These are phyloP conservation scores for Acorus calamus DNA, from an alignment of 106 monocot genomes.

Conservation along the genomic window DNA sequence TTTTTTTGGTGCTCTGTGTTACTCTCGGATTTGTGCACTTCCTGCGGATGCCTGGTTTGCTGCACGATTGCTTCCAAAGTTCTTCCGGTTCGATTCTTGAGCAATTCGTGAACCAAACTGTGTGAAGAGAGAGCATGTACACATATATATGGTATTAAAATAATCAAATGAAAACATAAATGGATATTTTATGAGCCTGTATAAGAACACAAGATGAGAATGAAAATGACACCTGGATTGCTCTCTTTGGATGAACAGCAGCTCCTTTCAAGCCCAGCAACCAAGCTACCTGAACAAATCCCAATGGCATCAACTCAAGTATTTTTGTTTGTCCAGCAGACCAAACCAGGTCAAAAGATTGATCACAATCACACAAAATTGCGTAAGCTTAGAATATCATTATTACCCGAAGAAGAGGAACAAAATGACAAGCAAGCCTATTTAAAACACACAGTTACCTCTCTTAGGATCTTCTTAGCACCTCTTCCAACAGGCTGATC, in stretches of 20 bases:
- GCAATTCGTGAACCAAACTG: conserved; percentile 99
- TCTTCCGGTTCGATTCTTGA: conserved; percentile 74
- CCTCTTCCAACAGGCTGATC: conserved; percentile 74
- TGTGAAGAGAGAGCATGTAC: neutral
- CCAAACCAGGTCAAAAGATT: neutral
- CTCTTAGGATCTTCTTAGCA: conserved; percentile 95
- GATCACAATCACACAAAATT: too few species aligned
- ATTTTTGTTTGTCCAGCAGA: too few species aligned
- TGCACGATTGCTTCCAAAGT: conserved; percentile 95
- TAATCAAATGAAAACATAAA: neutral
- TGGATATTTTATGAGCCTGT: neutral
- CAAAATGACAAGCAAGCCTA: neutral
- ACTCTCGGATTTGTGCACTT: conserved; percentile 9
- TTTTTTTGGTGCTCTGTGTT: too few species aligned
- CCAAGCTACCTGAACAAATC: conserved; percentile 44
- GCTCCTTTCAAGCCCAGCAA: conserved; percentile 69
- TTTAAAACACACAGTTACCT: conserved; percentile 28
- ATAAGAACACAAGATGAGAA: neutral
- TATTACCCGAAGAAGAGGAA: neutral
- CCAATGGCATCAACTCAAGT: too few species aligned
- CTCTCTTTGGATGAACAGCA: conserved; percentile 71
- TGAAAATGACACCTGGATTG: conserved; percentile 63
- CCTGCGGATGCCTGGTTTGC: conserved; percentile 97
- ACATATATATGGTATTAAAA: neutral
- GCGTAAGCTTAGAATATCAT: too few species aligned